Evolutionary conservation across 2,329 filamentous ascomycete genomes (phyloP).

Genomic region (Penicillium sp.): DNA sequence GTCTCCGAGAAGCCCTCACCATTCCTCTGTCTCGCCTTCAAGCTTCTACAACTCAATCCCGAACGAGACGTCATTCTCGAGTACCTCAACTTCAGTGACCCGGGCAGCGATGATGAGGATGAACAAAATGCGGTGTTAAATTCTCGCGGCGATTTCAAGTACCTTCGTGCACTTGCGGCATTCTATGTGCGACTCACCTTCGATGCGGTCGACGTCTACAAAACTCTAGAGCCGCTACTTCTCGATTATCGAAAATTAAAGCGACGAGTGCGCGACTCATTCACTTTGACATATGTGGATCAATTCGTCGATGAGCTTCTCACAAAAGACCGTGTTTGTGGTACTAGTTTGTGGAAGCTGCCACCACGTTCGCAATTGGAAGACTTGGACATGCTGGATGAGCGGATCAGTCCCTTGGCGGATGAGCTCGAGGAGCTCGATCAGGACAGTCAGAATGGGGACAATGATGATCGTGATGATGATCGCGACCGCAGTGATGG

Average conservation of each 20-base stretch:
- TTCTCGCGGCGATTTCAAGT: slow-evolving; percentile 59
- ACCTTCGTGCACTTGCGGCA: slow-evolving; percentile 81
- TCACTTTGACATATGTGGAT: slow-evolving; percentile 77
- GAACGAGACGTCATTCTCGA: slow-evolving; percentile 74
- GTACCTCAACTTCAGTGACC: slow-evolving; percentile 76
- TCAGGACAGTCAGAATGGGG: slow-evolving; percentile 26
- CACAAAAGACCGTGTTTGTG: slow-evolving; percentile 85
- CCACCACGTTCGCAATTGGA: slow-evolving; percentile 79
- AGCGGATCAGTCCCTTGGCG: slow-evolving; percentile 77
- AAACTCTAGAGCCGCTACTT: slow-evolving; percentile 76
- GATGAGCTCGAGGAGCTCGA: slow-evolving; percentile 57
- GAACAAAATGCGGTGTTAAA: slow-evolving; percentile 33
- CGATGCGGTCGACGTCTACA: slow-evolving; percentile 76
- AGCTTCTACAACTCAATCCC: slow-evolving; percentile 85
- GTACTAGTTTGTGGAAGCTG: slow-evolving; percentile 89
- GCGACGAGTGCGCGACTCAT: slow-evolving; percentile 71
- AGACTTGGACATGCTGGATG: slow-evolving; percentile 84
- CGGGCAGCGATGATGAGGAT: slow-evolving; percentile 54
- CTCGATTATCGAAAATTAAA: slow-evolving; percentile 81
- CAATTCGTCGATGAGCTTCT: slow-evolving; percentile 92
- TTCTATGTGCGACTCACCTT: slow-evolving; percentile 94
- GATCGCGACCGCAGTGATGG: slow-evolving; percentile 21
- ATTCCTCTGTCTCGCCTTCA: slow-evolving; percentile 92
- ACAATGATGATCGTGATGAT: slow-evolving; percentile 13
- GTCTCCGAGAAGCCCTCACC: slow-evolving; percentile 79